Conservation (phyloP, 495 filamentous ascomycete species). For the Neurospora terricola region DNA sequence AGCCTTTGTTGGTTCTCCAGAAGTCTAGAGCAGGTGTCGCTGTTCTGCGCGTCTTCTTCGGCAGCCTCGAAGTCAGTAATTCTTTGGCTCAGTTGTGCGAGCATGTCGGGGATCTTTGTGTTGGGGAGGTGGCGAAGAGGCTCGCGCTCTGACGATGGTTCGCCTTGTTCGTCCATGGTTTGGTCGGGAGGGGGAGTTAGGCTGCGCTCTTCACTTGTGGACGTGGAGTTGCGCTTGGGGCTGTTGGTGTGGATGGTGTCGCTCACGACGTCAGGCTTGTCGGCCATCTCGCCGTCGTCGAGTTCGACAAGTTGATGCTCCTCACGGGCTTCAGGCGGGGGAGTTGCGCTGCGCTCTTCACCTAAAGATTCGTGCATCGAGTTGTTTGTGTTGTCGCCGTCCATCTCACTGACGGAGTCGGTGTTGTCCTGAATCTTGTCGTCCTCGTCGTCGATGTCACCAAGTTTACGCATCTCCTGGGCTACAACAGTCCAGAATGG, state of each 20-base stretch:
- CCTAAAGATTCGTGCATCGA: not conserved
- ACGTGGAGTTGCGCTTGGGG: not conserved
- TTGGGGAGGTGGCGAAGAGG: not conserved
- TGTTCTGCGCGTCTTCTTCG: not conserved
- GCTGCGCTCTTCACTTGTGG: not conserved
- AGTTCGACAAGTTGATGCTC: not conserved
- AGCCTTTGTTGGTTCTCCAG: not conserved
- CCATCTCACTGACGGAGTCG: not conserved
- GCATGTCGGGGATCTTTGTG: not conserved
- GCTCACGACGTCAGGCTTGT: accelerated
- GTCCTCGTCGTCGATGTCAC: not conserved
- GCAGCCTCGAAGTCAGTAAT: not conserved
- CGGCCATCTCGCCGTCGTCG: too few species aligned
- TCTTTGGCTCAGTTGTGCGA: not conserved
- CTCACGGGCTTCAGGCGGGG: accelerated
- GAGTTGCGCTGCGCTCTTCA: not conserved
- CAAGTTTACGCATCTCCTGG: not conserved
- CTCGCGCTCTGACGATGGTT: not conserved
- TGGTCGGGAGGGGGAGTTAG: not conserved
- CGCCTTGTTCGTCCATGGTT: not conserved
- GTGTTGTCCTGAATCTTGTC: not conserved
- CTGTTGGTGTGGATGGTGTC: not conserved
- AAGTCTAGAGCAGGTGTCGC: not conserved
- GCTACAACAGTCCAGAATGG: not conserved
- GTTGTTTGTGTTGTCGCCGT: not conserved